These are phyloP conservation scores for Pestalotiopsis sp. DNA, from an alignment of 2,329 filamentous ascomycete genomes.

Conservation along the genomic window DNA sequence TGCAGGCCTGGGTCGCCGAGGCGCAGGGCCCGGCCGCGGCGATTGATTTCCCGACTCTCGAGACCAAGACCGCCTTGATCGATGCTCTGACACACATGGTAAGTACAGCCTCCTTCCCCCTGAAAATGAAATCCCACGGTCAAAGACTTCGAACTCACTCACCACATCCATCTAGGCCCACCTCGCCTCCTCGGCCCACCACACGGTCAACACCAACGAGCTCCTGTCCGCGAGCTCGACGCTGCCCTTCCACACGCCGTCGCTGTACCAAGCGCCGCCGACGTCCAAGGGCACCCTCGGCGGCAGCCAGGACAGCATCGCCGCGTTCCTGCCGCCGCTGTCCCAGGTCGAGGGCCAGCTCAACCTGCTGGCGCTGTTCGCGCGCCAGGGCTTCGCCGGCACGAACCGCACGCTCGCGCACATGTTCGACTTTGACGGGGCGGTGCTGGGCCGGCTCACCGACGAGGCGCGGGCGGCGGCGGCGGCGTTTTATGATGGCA, in stretches of 20 bases:
- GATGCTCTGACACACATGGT: not conserved
- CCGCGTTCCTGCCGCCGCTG: constrained; percentile 37
- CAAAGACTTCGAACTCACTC: constrained; percentile 42
- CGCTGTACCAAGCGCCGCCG: constrained; percentile 42
- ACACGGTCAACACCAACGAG: constrained; percentile 45
- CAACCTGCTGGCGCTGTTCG: constrained; percentile 39
- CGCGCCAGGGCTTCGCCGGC: constrained; percentile 39
- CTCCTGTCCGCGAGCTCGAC: constrained; percentile 37
- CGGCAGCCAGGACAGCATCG: constrained; percentile 23
- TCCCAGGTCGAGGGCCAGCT: constrained; percentile 39
- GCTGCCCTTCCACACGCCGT: constrained; percentile 44
- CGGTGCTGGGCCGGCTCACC: constrained; percentile 22
- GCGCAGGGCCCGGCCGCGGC: constrained; percentile 37
- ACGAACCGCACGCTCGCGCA: constrained; percentile 40
- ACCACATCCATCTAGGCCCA: constrained; percentile 41
- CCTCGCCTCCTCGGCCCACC: constrained; percentile 40
- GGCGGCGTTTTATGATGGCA: not conserved
- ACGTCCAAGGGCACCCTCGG: constrained; percentile 38
- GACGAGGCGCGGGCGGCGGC: not conserved
- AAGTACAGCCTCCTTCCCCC: not conserved
- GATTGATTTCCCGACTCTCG: constrained; percentile 43
- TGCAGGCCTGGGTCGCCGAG: constrained; percentile 48
- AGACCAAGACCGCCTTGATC: constrained; percentile 21
- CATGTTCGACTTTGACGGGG: constrained; percentile 39
- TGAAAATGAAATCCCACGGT: not conserved